Base-by-base conservation (phyloP, 1,139 yeast genomes). In the Scheffersomyces insectosa region DNA sequence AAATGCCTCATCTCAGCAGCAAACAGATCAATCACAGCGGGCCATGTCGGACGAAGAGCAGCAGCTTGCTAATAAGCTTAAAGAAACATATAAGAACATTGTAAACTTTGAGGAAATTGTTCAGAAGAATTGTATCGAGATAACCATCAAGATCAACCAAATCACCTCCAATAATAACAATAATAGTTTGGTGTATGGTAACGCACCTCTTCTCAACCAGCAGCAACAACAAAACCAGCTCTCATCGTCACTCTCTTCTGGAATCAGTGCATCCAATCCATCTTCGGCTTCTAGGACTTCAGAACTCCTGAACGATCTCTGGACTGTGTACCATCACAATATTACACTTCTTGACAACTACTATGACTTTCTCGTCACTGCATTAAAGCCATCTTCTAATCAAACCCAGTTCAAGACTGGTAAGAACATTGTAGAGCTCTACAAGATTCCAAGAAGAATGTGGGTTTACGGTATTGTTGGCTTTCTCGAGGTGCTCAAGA, bases 401-500 rank as follows among this genome's bases (percentile, higher is more conserved):
- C 70, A 68, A 42, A 68, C 69, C 15, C 74, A 69, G 50, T 83
- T 85, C 37, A 83, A 82, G 60, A 82, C 90, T 0, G 91, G 93
- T 3, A 82, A 81, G 56, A 86, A 85, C 51, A 80, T 85, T 37
- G 88, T 85, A 7, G 85, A 84, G 50, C 77, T 85, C 38, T 86
- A 86, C 61, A 81, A 88, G 59, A 85, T 86, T 39, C 88, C 88
- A 33, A 71, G 91, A 51, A 70, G 93, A 52, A 75, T 86, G 74
- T 86, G 93, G 93, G 91, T 86, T 8, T 86, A 85, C 59, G 95
- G 95, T 16, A 80, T 87, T 6, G 90, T 86, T 16, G 88, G 79
- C 53, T 85, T 85, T 51, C 66, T 86, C 40, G 95, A 86, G 60
- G 89, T 86, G n/a, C 67, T 86, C 57, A 86, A 86, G 56, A 85